These are phyloP conservation scores for Eutrema yunnanense DNA, from an alignment of 345 rosid species.

Conservation along the genomic window DNA sequence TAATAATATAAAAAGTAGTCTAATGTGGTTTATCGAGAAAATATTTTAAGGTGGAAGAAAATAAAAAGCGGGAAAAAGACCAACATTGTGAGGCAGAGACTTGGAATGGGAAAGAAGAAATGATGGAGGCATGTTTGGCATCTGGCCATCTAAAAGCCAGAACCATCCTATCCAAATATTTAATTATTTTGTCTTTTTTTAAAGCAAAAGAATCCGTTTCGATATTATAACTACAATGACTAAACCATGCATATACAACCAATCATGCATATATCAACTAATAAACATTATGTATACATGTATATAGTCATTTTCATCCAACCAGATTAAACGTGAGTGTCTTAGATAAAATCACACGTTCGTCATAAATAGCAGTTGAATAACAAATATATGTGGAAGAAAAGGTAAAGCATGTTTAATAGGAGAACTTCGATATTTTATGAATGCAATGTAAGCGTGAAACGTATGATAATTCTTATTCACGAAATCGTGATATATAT, in stretches of 20 bases:
- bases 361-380: background rate
- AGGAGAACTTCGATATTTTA: background rate
- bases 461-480: too few species aligned
- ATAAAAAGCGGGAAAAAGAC: background rate
- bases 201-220: slow-evolving; percentile 28
- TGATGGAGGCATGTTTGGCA: slow-evolving; percentile 36
- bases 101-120: slow-evolving; percentile 20
- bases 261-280: background rate
- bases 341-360: slow-evolving; percentile 5
- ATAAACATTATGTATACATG: background rate
- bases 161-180: slow-evolving; percentile 25
- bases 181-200: slow-evolving; percentile 20
- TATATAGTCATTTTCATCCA: slow-evolving; percentile 18
- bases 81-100: slow-evolving; percentile 30
- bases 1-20: background rate
- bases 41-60: background rate
- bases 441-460: too few species aligned
- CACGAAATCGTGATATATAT: too few species aligned
- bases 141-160: slow-evolving; percentile 31
- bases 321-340: slow-evolving; percentile 13
- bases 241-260: slow-evolving; percentile 11
- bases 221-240: slow-evolving; percentile 18
- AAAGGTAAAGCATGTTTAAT: background rate
- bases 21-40: background rate
- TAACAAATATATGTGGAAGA: background rate